Percentiles rank a stretch among this genome's conserved stretches.
phyloP scores from a whole-genome alignment of 163 green algal species.

The Chlorella variabilis region DNA sequence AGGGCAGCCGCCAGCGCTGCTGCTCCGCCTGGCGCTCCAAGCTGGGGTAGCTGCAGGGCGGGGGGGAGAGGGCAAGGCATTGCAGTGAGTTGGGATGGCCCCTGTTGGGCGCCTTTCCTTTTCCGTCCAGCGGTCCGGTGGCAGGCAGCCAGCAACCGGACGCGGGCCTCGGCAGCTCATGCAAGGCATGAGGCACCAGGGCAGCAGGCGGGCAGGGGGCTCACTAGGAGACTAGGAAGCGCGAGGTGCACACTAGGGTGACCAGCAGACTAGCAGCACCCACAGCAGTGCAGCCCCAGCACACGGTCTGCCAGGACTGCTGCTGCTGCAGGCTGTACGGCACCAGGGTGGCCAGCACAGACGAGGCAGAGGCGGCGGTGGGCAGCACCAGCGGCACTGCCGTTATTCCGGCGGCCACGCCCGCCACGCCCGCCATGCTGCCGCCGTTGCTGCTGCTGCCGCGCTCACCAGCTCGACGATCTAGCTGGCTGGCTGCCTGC shows the following conservation, averaged over 20 bases:
- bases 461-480: neutral
- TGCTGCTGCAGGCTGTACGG: conserved; percentile 12
- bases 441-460: neutral
- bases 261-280: conserved; percentile 1
- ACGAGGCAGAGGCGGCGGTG: neutral
- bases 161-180: no score
- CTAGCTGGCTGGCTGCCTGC: no score
- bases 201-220: neutral
- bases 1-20: conserved; percentile 29
- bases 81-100: neutral
- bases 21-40: conserved; percentile 12
- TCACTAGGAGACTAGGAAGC: conserved; percentile 38
- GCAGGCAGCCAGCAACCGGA: neutral
- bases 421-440: neutral
- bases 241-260: conserved; percentile 11
- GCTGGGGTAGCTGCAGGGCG: neutral
- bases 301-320: neutral
- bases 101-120: no score
- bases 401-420: neutral
- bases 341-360: neutral
- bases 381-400: conserved; percentile 20
- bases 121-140: no score
- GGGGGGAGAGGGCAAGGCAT: neutral
- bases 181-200: neutral
- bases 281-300: neutral